A percentile compares a stretch with the other conserved stretches of the same genome.
Conservation (phyloP, 2,329 filamentous ascomycete species). For the Botrytis paeoniae region DNA sequence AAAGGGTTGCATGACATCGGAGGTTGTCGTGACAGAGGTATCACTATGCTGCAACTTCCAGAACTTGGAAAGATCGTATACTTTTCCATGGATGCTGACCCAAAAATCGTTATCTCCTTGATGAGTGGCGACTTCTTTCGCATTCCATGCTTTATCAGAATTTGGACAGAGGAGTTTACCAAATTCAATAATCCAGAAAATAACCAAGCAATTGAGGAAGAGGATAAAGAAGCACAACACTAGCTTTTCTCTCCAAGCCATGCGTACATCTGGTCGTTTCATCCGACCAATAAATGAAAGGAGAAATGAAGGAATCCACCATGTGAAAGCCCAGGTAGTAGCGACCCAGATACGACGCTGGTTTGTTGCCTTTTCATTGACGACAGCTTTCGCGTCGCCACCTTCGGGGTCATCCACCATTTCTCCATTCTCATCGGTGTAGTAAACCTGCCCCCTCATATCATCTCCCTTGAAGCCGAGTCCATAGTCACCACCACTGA, state of each 20-base stretch:
- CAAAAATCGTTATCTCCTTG: constrained; percentile 74
- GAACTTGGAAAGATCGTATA: constrained; percentile 91
- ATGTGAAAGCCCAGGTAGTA: constrained; percentile 83
- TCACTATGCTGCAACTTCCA: constrained; percentile 85
- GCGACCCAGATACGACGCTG: constrained; percentile 75
- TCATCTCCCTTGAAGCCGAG: constrained; percentile 83
- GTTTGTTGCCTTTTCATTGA: constrained; percentile 61
- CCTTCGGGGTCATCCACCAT: constrained; percentile 75
- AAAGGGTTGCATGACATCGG: constrained; percentile 69
- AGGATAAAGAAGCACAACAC: constrained; percentile 78
- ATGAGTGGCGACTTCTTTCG: constrained; percentile 66
- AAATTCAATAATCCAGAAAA: constrained; percentile 92
- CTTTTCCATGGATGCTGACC: constrained; percentile 81
- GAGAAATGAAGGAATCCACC: constrained; percentile 87
- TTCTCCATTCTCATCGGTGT: constrained; percentile 63
- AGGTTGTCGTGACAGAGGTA: constrained; percentile 56
- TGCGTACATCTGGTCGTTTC: constrained; percentile 93
- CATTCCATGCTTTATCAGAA: constrained; percentile 82
- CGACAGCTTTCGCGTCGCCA: constrained; percentile 72
- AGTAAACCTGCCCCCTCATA: constrained; percentile 70
- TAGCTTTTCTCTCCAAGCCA: constrained; percentile 96
- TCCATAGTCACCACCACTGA: constrained; percentile 76
- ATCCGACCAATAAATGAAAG: constrained; percentile 84
- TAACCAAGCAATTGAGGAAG: constrained; percentile 73
- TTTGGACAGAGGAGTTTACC: constrained; percentile 86